phyloP scores from a whole-genome alignment of 2,329 filamentous ascomycete genomes.

The Colletotrichum sp. region DNA sequence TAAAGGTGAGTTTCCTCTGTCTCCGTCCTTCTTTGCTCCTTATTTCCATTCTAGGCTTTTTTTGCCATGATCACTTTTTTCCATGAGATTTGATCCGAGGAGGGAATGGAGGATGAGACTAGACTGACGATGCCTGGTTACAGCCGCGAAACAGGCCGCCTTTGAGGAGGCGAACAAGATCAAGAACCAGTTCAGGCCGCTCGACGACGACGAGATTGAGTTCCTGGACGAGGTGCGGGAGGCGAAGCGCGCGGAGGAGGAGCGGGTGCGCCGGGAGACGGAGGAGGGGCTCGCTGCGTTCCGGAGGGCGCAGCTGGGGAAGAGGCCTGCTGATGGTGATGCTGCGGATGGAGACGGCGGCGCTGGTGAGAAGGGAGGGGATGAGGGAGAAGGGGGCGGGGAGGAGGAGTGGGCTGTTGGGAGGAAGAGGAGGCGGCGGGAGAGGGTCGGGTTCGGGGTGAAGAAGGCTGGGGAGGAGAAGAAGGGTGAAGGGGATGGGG shows the following conservation, averaged over 20 bases:
- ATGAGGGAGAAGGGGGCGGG: conserved; percentile 19
- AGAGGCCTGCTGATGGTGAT: not conserved
- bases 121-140: not conserved
- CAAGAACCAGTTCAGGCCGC: conserved; percentile 77
- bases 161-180: conserved; percentile 77
- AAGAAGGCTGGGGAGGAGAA: conserved; percentile 25
- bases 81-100: not conserved
- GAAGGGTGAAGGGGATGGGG: conserved; percentile 34
- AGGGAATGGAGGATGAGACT: no score
- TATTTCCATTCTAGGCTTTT: no score
- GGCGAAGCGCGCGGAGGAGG: conserved; percentile 57
- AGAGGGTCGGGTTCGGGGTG: conserved; percentile 41
- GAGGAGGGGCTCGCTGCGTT: conserved; percentile 63
- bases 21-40: no score
- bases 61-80: no score
- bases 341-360: not conserved
- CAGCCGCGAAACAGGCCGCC: conserved; percentile 80
- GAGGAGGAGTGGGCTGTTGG: conserved; percentile 36
- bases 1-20: conserved; percentile 61
- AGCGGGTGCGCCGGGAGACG: conserved; percentile 57
- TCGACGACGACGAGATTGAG: conserved; percentile 81
- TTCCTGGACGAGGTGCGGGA: conserved; percentile 69
- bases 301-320: conserved; percentile 50
- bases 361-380: conserved; percentile 25
- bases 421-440: conserved; percentile 45